Evolutionary conservation across 2,329 filamentous ascomycete species (phyloP), one percentile per base, ranked within the genome.

Genomic region (Phialocephala subalpina): DNA sequence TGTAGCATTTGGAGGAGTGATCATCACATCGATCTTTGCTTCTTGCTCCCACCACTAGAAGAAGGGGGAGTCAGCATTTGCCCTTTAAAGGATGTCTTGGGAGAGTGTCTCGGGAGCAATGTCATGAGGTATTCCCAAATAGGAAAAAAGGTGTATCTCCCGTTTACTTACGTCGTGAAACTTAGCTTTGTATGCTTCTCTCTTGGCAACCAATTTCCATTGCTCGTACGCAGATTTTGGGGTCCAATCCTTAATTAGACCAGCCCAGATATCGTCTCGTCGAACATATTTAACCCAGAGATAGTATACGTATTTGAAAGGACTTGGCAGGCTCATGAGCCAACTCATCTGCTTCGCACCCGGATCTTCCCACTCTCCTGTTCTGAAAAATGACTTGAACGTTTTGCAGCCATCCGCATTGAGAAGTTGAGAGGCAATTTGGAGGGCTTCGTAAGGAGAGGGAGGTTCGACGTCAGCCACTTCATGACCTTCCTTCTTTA

Each of bases 31-130:
- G 69, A 94, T 81, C 56, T 88, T 82, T 42, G 86, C 85, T 12
- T 84, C 81, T 66, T 92, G 86, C 67, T 93, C 87, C 93, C 93
- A 97, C 92, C 93, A 97, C n/a, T n/a, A n/a, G n/a, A n/a, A n/a
- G n/a, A n/a, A n/a, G n/a, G n/a, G n/a, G n/a, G n/a, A n/a, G n/a
- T n/a, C n/a, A n/a, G n/a, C n/a, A n/a, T n/a, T n/a, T n/a, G n/a
- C n/a, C n/a, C n/a, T n/a, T n/a, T n/a, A n/a, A n/a, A n/a, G n/a
- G n/a, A n/a, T n/a, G n/a, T n/a, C n/a, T n/a, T n/a, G n/a, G n/a
- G n/a, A n/a, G n/a, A n/a, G n/a, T n/a, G n/a, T n/a, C n/a, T n/a
- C n/a, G n/a, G n/a, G n/a, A n/a, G n/a, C n/a, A n/a, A n/a, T n/a
- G n/a, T n/a, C n/a, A n/a, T n/a, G n/a, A n/a, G n/a, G n/a, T n/a